A percentile compares a stretch with the other conserved stretches of the same genome.
Conservation (phyloP, 805 yeast genomes). For the Candida alai region DNA sequence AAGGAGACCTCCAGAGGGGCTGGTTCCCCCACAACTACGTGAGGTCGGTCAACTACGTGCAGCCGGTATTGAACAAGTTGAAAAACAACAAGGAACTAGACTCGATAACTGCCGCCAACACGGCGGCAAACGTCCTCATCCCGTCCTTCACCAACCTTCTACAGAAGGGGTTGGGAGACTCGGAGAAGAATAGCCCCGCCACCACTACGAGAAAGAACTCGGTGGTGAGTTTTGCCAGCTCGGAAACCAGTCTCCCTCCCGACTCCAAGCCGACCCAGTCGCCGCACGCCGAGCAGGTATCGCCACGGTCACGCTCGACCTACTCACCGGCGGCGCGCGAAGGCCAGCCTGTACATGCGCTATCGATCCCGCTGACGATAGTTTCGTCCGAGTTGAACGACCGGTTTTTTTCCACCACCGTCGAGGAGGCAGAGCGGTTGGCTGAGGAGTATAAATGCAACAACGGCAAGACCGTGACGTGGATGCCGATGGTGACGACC, state of each 20-base stretch:
- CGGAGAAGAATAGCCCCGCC: constrained; percentile 28
- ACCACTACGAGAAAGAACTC: constrained; percentile 44
- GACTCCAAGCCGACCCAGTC: constrained; percentile 14
- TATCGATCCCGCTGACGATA: background rate
- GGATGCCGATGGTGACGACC: constrained; percentile 61
- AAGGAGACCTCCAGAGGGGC: constrained; percentile 55
- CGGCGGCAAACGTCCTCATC: constrained; percentile 43
- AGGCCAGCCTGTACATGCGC: background rate
- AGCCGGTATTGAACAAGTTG: constrained; percentile 36
- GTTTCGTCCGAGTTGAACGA: constrained; percentile 5
- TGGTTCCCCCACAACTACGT: constrained; percentile 80
- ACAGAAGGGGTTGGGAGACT: constrained; percentile 34
- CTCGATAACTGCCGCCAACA: constrained; percentile 42
- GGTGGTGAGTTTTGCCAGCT: constrained; percentile 47
- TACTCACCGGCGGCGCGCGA: constrained; percentile 3
- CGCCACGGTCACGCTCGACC: no score
- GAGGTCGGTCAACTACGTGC: constrained; percentile 41
- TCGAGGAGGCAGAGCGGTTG: constrained; percentile 28
- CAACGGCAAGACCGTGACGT: constrained; percentile 27
- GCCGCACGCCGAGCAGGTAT: constrained; percentile 3
- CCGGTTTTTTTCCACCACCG: constrained; percentile 9
- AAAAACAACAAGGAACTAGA: constrained; percentile 39
- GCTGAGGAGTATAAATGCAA: constrained; percentile 19
- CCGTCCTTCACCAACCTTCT: constrained; percentile 37
- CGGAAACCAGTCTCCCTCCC: constrained; percentile 31